A percentile compares a stretch with the other conserved stretches of the same genome.
These are phyloP conservation scores for Cutaneotrichosporon curvatum DNA, from an alignment of 1,284 basidiomycete genomes.

Conservation along the genomic window DNA sequence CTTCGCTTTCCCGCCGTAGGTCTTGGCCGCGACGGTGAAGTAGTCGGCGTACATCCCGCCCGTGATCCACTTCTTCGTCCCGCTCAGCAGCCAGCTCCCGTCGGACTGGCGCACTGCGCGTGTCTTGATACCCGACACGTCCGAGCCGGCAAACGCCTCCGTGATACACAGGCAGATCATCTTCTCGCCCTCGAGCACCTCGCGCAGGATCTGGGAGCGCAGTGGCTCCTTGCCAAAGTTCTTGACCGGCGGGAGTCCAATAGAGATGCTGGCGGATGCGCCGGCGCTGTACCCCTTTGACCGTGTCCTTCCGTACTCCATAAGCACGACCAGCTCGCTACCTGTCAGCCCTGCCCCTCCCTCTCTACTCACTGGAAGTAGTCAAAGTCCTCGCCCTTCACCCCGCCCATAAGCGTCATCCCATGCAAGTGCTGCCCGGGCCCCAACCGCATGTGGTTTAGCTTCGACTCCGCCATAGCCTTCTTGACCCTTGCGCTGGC, in stretches of 20 bases:
- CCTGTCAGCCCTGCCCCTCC: background rate
- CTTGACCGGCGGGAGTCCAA: slow-evolving; percentile 58
- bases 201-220: slow-evolving; percentile 60
- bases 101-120: slow-evolving; percentile 75
- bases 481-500: slow-evolving; percentile 45
- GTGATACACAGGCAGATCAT: slow-evolving; percentile 75
- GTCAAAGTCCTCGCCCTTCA: slow-evolving; percentile 83
- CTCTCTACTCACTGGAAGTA: slow-evolving; percentile 50
- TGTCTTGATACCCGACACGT: slow-evolving; percentile 74
- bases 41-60: slow-evolving; percentile 57
- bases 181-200: slow-evolving; percentile 61
- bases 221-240: slow-evolving; percentile 55
- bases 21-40: slow-evolving; percentile 38
- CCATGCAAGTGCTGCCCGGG: slow-evolving; percentile 71
- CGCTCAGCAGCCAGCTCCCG: slow-evolving; percentile 71
- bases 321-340: slow-evolving; percentile 68
- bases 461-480: slow-evolving; percentile 55
- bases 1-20: slow-evolving; percentile 24
- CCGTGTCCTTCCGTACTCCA: slow-evolving; percentile 71
- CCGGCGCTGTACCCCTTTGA: slow-evolving; percentile 82
- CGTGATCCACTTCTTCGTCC: slow-evolving; percentile 89
- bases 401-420: slow-evolving; percentile 69
- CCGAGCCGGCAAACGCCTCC: slow-evolving; percentile 87
- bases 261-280: slow-evolving; percentile 63
- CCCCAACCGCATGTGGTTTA: slow-evolving; percentile 87